Percentiles rank a stretch among this genome's conserved stretches.
Conservation (phyloP, 2,329 filamentous ascomycete genomes). For the Exophiala calicioides region DNA sequence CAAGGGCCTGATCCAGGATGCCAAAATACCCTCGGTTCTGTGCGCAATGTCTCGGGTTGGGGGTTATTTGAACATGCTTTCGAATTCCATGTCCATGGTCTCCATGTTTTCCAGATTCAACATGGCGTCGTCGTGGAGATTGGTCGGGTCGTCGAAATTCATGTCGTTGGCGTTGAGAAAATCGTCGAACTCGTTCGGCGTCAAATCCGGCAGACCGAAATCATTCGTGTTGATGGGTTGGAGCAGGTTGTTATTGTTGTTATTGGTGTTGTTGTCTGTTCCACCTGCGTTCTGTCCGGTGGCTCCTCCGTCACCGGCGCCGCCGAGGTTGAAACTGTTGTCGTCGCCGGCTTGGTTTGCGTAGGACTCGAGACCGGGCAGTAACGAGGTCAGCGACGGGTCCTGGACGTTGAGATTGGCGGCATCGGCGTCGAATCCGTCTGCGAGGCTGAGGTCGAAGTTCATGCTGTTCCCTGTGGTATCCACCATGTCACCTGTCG, state of each 20-base stretch:
- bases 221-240: slow-evolving; percentile 20
- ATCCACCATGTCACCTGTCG: slow-evolving; percentile 28
- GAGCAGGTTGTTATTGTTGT: slow-evolving; percentile 16
- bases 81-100: slow-evolving; percentile 25
- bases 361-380: slow-evolving; percentile 38
- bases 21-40: too few relatives aligned
- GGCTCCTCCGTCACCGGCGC: slow-evolving; percentile 14
- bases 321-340: slow-evolving; percentile 32
- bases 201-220: slow-evolving; percentile 27
- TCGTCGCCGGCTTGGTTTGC: slow-evolving; percentile 32
- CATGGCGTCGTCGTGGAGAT: slow-evolving; percentile 36
- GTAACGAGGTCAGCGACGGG: slow-evolving; percentile 33
- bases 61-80: slow-evolving; percentile 27
- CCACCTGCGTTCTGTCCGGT: not conserved
- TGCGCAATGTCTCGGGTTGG: too few relatives aligned
- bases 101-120: slow-evolving; percentile 23
- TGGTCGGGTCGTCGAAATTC: slow-evolving; percentile 46
- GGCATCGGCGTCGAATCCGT: slow-evolving; percentile 38
- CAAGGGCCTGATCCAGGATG: too few relatives aligned
- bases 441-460: slow-evolving; percentile 43
- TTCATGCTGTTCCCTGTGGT: slow-evolving; percentile 35
- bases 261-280: slow-evolving; percentile 1
- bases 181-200: slow-evolving; percentile 34
- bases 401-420: slow-evolving; percentile 38
- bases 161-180: slow-evolving; percentile 43